Base-by-base conservation (phyloP, 768 basidiomycete species). In the Lentinula boryana region DNA sequence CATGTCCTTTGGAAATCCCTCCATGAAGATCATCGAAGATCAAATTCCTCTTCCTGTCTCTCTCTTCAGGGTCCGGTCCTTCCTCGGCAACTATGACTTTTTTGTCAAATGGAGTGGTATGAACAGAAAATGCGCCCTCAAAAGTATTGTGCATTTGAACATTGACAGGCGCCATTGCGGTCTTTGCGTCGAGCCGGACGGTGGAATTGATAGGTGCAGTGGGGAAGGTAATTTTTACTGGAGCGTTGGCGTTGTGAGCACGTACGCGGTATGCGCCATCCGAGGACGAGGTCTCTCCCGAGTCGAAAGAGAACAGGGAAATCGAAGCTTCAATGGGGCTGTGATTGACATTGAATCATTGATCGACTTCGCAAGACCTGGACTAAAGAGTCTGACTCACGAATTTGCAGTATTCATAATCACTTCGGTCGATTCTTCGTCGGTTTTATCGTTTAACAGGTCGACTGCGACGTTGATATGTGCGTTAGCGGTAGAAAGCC, bases 401-500 rank as follows among this genome's bases (percentile, higher is more conserved):
- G 61, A 65, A 56, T 73, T 72, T n/a, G 52, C 62, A 9, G 68
- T 70, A 15, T 43, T 44, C 54, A 71, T 56, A 31, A 18, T 53
- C n/a, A 72, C 23, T 3, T 50, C 44, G 7, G 67, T 66, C 6
- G 62, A 18, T 10, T 56, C 38, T 13, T 40, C 51, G 4, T 58
- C 33, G 23, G 38, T 53, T 35, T 44, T 23, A 27, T 50, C 38
- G 60, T 66, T 69, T 32, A 67, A 57, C 1, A 79, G 64, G 2
- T 60, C 64, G 2, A 72, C 67, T 8, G 66, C 65, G 0, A 63
- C 70, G 2, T 68, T 63, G 51, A 80, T 75, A 1, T 51, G 65
- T 3, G 65, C 70, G 55, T 80, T 79, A 31, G 71, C 70, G 0
- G 77, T 78, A 18, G 27, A 32, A 31, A 81, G 62, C 1, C 56